These are phyloP conservation scores for Boletus bicolor DNA, from an alignment of 768 basidiomycete species.

Conservation along the genomic window DNA sequence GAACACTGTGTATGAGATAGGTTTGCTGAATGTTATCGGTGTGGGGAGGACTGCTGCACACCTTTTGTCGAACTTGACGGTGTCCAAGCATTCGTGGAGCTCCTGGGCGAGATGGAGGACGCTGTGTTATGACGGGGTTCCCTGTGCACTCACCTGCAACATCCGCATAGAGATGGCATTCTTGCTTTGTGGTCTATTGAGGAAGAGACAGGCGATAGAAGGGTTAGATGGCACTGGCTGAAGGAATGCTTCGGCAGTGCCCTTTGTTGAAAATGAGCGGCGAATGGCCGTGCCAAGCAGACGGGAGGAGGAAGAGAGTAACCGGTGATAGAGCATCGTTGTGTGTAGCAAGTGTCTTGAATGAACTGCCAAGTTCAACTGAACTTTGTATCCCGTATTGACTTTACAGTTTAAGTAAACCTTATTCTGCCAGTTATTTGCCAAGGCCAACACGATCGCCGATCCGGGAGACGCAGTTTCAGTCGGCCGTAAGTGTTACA, in stretches of 20 bases:
- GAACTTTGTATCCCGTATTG: too few species aligned
- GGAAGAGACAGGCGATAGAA: conserved; percentile 69
- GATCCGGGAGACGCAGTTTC: too few species aligned
- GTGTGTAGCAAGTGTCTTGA: not conserved
- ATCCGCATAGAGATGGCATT: conserved; percentile 82
- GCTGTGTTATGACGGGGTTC: not conserved
- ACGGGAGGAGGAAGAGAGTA: not conserved
- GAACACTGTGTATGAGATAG: conserved; percentile 44
- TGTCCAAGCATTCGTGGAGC: conserved; percentile 65
- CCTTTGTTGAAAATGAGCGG: conserved; percentile 22
- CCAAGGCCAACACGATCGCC: too few species aligned
- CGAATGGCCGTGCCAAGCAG: conserved; percentile 1
- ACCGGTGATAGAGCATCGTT: conserved; percentile 6
- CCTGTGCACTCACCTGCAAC: conserved; percentile 49
- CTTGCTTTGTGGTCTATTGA: conserved; percentile 79
- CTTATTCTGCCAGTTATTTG: too few species aligned
- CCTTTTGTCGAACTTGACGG: conserved; percentile 66
- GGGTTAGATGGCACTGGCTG: conserved; percentile 52
- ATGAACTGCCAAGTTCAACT: not conserved
- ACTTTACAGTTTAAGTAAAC: too few species aligned
- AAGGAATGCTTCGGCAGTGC: conserved; percentile 39
- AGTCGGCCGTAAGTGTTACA: too few species aligned
- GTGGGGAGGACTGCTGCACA: conserved; percentile 23
- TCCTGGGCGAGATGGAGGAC: conserved; percentile 44
- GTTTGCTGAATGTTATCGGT: not conserved